These are phyloP conservation scores for Akebia trifoliata DNA, from an alignment of 164 flowering plant genomes.

Conservation along the genomic window DNA sequence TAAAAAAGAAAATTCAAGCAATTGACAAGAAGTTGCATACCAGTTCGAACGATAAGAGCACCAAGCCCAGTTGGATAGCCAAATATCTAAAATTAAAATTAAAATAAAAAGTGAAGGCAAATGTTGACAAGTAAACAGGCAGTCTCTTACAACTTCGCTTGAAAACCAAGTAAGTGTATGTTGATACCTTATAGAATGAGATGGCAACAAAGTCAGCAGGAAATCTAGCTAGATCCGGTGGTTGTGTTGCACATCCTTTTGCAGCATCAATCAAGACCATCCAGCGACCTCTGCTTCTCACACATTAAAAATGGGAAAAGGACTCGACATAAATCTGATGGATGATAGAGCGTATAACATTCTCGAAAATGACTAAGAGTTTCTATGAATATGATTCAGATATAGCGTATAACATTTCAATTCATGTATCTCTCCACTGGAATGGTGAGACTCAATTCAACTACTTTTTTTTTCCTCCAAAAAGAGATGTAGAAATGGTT, in stretches of 20 bases:
- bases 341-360: no score
- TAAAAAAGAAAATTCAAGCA: neutral
- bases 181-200: conserved; percentile 85
- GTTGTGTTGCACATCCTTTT: conserved; percentile 81
- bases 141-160: neutral
- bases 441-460: no score
- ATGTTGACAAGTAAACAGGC: neutral
- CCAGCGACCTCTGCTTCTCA: conserved; percentile 57
- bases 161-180: neutral
- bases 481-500: no score
- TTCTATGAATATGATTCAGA: no score
- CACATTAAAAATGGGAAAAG: conserved; percentile 4
- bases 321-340: neutral
- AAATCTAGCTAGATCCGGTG: conserved; percentile 68
- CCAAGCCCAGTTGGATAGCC: conserved; percentile 99
- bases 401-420: no score
- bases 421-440: no score
- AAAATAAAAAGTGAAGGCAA: conserved; percentile 13
- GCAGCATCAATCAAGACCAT: conserved; percentile 98
- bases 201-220: conserved; percentile 89
- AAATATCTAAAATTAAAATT: conserved; percentile 82
- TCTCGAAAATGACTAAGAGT: no score
- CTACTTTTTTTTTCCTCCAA: no score
- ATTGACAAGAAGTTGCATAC: conserved; percentile 28
- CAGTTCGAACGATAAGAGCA: conserved; percentile 74